A percentile compares a stretch with the other conserved stretches of the same genome.
Conservation (phyloP, 83 land plant species). For the Isoetes engelmannii region DNA sequence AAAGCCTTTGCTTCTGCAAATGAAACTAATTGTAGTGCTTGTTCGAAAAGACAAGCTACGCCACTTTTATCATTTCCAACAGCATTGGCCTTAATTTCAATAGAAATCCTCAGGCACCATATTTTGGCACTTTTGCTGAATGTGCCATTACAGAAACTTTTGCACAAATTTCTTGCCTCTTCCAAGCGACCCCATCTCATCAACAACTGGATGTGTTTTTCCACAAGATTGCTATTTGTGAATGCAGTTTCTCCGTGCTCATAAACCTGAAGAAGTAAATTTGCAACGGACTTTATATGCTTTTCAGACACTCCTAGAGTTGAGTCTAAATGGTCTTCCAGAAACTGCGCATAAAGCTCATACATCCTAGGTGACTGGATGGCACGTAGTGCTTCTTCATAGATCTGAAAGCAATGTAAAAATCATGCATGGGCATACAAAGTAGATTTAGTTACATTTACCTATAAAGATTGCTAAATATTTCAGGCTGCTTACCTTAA, state of each 20-base stretch:
- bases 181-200: constrained; percentile 26
- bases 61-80: not conserved
- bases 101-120: constrained; percentile 24
- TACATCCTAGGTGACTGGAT: constrained; percentile 29
- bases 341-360: constrained; percentile 28
- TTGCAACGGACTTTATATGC: constrained; percentile 6
- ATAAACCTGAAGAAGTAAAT: constrained; percentile 18
- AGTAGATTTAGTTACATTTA: not conserved
- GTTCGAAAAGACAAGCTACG: not conserved
- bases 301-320: not conserved
- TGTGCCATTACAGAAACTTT: constrained; percentile 13
- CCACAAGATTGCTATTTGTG: constrained; percentile 17
- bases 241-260: constrained; percentile 20
- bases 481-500: constrained; percentile 9
- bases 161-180: constrained; percentile 17
- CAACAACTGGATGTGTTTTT: constrained; percentile 22
- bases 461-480: not conserved
- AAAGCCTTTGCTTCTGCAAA: not conserved
- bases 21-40: not conserved
- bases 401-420: constrained; percentile 21
- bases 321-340: constrained; percentile 16
- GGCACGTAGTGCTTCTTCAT: constrained; percentile 27
- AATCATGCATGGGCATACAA: not conserved
- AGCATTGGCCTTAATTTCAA: constrained; percentile 14
- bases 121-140: constrained; percentile 12